Conservation (phyloP, 768 basidiomycete species). For the Amanita rubescens region DNA sequence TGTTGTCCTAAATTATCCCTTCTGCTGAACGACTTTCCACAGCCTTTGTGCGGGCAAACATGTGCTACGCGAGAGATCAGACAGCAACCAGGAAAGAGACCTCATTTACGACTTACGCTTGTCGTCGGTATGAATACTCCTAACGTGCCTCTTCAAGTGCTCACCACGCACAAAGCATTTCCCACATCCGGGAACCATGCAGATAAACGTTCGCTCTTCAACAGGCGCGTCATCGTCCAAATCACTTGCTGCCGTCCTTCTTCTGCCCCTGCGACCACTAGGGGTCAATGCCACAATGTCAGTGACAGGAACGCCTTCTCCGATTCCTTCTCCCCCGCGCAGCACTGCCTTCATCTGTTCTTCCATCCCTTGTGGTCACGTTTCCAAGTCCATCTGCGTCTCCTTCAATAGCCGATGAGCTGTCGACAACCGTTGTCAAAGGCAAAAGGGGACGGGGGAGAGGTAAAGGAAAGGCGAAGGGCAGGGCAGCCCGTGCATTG, state of each 20-base stretch:
- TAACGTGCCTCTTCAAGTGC: conserved; percentile 76
- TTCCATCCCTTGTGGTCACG: conserved; percentile 22
- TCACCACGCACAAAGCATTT: conserved; percentile 77
- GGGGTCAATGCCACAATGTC: not conserved
- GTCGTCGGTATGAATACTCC: conserved; percentile 77
- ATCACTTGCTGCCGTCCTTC: not conserved
- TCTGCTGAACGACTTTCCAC: conserved; percentile 65
- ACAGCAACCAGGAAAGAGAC: not conserved
- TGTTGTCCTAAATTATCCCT: conserved; percentile 77
- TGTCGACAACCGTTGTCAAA: conserved; percentile 11
- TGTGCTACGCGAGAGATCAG: conserved; percentile 30
- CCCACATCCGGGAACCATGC: conserved; percentile 63
- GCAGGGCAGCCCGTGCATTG: conserved; percentile 26
- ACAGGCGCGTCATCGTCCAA: not conserved
- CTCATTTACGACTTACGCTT: conserved; percentile 55
- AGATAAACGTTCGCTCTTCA: conserved; percentile 46
- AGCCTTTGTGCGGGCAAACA: conserved; percentile 54
- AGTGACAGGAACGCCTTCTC: not conserved
- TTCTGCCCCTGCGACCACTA: conserved; percentile 1
- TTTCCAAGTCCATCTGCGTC: conserved; percentile 4
- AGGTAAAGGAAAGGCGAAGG: conserved; percentile 25
- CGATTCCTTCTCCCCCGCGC: conserved; percentile 5
- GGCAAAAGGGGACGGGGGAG: conserved; percentile 10
- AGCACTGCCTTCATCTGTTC: conserved; percentile 38
- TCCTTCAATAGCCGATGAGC: not conserved